Percentiles rank a stretch among this genome's conserved stretches.
Conservation (phyloP, 2,329 filamentous ascomycete species). For the Fusarium xyrophilum region DNA sequence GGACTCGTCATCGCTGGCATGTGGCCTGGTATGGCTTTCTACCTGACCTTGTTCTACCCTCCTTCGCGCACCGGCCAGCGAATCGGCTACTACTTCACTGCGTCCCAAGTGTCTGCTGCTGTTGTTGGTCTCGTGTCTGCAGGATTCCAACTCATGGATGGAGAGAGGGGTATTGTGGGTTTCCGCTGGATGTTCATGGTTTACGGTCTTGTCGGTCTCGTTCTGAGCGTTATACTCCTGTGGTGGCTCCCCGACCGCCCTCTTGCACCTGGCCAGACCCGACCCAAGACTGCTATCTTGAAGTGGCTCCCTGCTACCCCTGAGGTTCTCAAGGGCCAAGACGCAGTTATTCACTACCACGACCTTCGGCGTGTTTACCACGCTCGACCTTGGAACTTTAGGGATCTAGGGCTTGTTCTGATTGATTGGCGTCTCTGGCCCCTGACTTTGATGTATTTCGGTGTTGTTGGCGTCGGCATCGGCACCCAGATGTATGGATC, state of each 20-base stretch:
- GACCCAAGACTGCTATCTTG: conserved; percentile 58
- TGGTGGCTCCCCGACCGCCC: conserved; percentile 94
- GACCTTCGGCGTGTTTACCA: conserved; percentile 85
- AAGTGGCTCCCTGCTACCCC: conserved; percentile 72
- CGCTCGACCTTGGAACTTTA: conserved; percentile 72
- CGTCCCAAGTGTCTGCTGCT: conserved; percentile 85
- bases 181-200: conserved; percentile 94
- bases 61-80: conserved; percentile 85
- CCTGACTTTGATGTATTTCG: conserved; percentile 89
- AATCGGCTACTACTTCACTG: conserved; percentile 89
- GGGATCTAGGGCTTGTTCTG: conserved; percentile 73
- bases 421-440: conserved; percentile 91
- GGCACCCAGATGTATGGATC: conserved; percentile 88
- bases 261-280: conserved; percentile 70
- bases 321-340: conserved; percentile 77
- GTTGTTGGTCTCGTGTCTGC: conserved; percentile 90
- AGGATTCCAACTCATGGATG: conserved; percentile 92
- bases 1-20: conserved; percentile 90
- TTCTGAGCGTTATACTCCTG: conserved; percentile 75
- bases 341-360: conserved; percentile 82
- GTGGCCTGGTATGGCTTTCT: conserved; percentile 96
- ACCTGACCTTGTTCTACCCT: conserved; percentile 90
- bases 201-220: conserved; percentile 77
- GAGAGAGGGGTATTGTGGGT: conserved; percentile 74
- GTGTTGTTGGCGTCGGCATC: conserved; percentile 90